These are phyloP conservation scores for Alloteropsis angusta DNA, from an alignment of 202 grass and related monocot species.

Conservation along the genomic window DNA sequence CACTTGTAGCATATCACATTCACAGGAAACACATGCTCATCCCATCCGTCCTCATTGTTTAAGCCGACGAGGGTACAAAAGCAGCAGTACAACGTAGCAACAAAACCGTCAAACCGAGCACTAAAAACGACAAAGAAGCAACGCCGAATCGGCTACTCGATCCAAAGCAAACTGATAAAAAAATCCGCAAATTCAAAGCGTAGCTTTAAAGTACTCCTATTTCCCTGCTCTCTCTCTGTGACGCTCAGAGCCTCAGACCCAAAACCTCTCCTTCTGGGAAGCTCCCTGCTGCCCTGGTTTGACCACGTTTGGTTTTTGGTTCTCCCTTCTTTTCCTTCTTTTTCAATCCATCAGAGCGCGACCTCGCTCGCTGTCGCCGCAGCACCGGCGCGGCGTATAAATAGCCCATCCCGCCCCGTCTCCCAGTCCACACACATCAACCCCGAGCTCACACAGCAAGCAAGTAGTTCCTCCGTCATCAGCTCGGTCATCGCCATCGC, in stretches of 20 bases:
- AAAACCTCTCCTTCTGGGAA: not conserved
- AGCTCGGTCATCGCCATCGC: too few species aligned
- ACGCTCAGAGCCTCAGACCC: too few species aligned
- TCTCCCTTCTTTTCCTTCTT: not conserved
- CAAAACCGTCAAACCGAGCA: not conserved
- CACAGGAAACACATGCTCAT: conserved; percentile 7
- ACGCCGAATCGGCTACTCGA: not conserved
- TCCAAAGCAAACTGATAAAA: not conserved
- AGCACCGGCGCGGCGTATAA: conserved; percentile 2
- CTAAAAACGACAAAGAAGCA: not conserved
- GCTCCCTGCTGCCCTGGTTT: conserved; percentile 10
- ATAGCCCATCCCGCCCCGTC: not conserved
- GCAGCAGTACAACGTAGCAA: not conserved
- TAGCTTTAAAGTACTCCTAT: not conserved
- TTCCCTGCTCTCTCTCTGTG: not conserved
- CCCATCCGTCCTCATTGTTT: not conserved
- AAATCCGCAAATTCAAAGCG: not conserved
- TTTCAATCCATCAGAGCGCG: too few species aligned
- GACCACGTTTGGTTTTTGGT: conserved; percentile 28
- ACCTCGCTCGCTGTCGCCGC: not conserved
- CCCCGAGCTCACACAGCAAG: not conserved
- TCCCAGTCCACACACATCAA: conserved; percentile 3
- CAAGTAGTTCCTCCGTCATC: too few species aligned
- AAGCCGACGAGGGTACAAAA: not conserved
- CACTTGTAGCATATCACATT: not conserved